phyloP scores from a whole-genome alignment of 805 yeast genomes.

The Vanderwaltozyma yarrowii region DNA sequence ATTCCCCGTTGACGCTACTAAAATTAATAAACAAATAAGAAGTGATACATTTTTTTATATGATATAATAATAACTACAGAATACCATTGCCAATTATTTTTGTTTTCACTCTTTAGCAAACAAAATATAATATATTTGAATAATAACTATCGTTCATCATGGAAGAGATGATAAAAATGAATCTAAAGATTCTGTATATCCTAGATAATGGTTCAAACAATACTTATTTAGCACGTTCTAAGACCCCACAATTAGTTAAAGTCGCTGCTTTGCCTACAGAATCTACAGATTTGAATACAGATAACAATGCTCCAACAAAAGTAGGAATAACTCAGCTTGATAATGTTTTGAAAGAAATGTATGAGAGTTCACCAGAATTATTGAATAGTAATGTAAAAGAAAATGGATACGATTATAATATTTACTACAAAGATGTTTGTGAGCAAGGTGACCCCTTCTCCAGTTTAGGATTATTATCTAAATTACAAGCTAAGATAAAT shows the following conservation, averaged over 20 bases:
- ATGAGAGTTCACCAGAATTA: conserved; percentile 27
- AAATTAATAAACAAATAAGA: too few relatives aligned
- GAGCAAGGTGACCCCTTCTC: conserved; percentile 29
- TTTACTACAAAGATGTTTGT: conserved; percentile 26
- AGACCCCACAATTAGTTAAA: conserved; percentile 1
- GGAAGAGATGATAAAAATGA: conserved; percentile 7
- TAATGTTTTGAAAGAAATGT: conserved; percentile 21
- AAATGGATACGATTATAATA: conserved; percentile 21
- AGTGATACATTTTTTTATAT: too few relatives aligned
- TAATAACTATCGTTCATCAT: background rate
- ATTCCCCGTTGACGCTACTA: too few relatives aligned
- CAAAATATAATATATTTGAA: too few relatives aligned
- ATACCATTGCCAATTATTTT: too few relatives aligned
- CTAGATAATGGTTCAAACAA: conserved; percentile 22
- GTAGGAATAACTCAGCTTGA: conserved; percentile 23
- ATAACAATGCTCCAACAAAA: conserved; percentile 5
- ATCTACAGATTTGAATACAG: background rate
- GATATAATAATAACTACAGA: too few relatives aligned
- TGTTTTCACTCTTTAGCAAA: too few relatives aligned
- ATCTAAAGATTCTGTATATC: conserved; percentile 26
- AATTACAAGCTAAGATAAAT: conserved; percentile 15
- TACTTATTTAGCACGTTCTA: conserved; percentile 24
- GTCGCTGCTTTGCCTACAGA: background rate
- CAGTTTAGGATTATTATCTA: conserved; percentile 26
- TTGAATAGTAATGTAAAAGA: conserved; percentile 8